Evolutionary conservation across 2,329 filamentous ascomycete species (phyloP).

Genomic region (Aspergillus luchuensis): DNA sequence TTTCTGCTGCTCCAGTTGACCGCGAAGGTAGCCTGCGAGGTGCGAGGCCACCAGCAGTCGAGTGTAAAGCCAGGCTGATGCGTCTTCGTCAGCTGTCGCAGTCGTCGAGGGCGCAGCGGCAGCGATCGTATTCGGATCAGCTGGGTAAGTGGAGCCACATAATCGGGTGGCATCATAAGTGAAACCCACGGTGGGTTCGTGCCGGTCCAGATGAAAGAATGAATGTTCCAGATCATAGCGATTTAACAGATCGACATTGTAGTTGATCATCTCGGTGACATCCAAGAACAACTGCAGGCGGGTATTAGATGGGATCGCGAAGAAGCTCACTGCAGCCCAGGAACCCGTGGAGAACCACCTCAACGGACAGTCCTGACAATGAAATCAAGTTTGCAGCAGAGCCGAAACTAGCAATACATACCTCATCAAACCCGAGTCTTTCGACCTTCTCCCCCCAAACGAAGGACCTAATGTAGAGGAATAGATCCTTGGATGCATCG

Average conservation of each 20-base stretch:
- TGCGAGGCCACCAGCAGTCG: conserved; percentile 78
- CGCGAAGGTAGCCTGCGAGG: conserved; percentile 72
- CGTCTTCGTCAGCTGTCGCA: conserved; percentile 5
- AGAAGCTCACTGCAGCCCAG: not conserved
- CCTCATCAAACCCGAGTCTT: conserved; percentile 86
- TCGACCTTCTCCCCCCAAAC: conserved; percentile 80
- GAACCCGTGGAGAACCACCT: not conserved
- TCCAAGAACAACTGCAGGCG: conserved; percentile 65
- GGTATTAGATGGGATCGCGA: not conserved
- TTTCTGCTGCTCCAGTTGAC: conserved; percentile 70
- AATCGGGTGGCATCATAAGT: conserved; percentile 70
- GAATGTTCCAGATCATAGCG: conserved; percentile 63
- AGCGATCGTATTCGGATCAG: conserved; percentile 9
- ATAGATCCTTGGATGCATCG: conserved; percentile 80
- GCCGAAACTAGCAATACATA: conserved; percentile 44
- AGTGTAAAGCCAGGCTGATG: conserved; percentile 46
- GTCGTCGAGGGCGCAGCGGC: conserved; percentile 29
- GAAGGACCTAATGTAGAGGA: conserved; percentile 68
- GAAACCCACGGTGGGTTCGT: conserved; percentile 80
- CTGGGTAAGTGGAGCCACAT: conserved; percentile 64
- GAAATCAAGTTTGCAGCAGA: no score
- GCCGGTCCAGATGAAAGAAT: conserved; percentile 75
- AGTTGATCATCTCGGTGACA: conserved; percentile 81
- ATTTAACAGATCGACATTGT: conserved; percentile 75
- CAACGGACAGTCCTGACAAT: not conserved